phyloP scores from a whole-genome alignment of 2,329 filamentous ascomycete genomes.

The Colletotrichum spaethianum region DNA sequence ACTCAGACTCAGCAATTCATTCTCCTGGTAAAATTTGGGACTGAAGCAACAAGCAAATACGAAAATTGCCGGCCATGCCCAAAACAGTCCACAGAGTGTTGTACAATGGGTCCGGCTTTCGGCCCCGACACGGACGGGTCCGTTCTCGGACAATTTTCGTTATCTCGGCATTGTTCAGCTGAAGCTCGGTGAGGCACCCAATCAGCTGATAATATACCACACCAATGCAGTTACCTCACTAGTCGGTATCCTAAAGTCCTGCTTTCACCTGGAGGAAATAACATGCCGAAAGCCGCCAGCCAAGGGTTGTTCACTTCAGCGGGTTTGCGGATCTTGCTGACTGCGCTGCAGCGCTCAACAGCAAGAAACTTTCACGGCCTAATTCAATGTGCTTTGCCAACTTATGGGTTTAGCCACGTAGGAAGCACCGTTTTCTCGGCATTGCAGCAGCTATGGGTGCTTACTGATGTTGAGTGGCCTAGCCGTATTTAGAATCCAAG shows the following conservation, averaged over 20 bases:
- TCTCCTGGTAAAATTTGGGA: no score
- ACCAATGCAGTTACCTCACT: no score
- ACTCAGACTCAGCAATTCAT: not conserved
- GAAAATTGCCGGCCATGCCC: not conserved
- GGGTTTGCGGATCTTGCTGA: not conserved
- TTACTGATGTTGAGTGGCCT: not conserved
- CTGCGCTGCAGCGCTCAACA: not conserved
- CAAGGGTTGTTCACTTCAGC: not conserved
- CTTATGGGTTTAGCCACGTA: no score
- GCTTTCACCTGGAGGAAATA: not conserved
- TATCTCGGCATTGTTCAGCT: slow-evolving; percentile 7
- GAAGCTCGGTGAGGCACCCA: not conserved
- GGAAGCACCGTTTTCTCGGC: not conserved
- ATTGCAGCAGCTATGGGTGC: not conserved
- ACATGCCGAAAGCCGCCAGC: not conserved
- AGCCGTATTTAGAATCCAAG: not conserved
- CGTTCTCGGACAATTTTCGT: slow-evolving; percentile 5
- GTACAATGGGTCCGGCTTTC: not conserved
- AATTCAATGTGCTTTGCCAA: not conserved
- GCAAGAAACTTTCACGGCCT: not conserved
- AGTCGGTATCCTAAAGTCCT: not conserved
- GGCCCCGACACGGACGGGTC: slow-evolving; percentile 8
- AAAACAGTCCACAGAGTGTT: not conserved
- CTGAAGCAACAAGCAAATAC: no score
- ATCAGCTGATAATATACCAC: no score